phyloP scores from a whole-genome alignment of 2,329 filamentous ascomycete genomes.

The Aureobasidium mangrovei region DNA sequence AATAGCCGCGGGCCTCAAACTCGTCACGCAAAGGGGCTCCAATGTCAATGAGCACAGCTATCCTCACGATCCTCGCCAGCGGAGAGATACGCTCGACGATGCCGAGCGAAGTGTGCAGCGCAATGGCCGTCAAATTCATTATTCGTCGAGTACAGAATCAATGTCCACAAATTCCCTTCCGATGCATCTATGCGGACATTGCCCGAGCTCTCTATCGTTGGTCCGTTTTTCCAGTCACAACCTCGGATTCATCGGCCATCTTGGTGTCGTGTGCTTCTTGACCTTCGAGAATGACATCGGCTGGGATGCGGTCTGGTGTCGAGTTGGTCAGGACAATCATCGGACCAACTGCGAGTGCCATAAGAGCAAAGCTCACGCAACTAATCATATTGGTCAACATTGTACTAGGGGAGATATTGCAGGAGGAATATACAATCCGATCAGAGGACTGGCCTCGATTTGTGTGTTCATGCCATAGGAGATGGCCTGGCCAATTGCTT shows the following conservation, averaged over 20 bases:
- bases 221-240: slow-evolving; percentile 3
- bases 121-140: slow-evolving; percentile 30
- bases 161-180: no score
- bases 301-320: slow-evolving; percentile 26
- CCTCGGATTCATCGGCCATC: background rate
- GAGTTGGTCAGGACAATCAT: slow-evolving; percentile 27
- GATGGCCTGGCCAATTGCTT: slow-evolving; percentile 12
- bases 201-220: no score
- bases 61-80: slow-evolving; percentile 30
- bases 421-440: background rate
- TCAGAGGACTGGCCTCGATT: background rate
- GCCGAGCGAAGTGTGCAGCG: slow-evolving; percentile 35
- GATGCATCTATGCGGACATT: no score
- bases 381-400: slow-evolving; percentile 20
- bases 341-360: slow-evolving; percentile 25
- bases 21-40: slow-evolving; percentile 9
- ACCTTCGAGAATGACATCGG: slow-evolving; percentile 17
- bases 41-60: slow-evolving; percentile 35
- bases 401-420: background rate
- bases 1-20: slow-evolving; percentile 18
- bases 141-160: no score
- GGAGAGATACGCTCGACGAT: slow-evolving; percentile 37
- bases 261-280: slow-evolving; percentile 8
- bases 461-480: slow-evolving; percentile 11
- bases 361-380: slow-evolving; percentile 27